Evolutionary conservation across 2,329 filamentous ascomycete species (phyloP), one percentile per base, ranked within the genome.

Genomic region (Diaporthe australafricana): DNA sequence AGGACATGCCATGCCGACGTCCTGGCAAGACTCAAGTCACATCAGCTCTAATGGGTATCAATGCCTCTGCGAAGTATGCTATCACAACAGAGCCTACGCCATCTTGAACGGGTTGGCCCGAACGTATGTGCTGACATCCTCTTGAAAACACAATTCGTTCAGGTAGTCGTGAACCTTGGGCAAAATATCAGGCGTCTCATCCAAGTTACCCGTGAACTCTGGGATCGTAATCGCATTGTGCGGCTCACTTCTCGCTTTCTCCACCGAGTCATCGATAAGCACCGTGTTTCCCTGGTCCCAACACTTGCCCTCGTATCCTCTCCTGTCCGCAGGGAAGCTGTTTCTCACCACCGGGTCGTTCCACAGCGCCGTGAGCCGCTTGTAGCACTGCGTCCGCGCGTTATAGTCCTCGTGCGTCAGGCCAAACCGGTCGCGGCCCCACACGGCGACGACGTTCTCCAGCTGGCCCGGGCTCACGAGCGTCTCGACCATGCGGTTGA

Each of bases 261-360:
- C 87, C 1, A 83, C 77, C 38, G 92, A 94, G 82, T 98, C 96
- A 76, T 99, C 96, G 48, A 98, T 90, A 32, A 99, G 86, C 8
- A 98, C 87, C 0, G 96, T 98, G 81, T 98, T 97, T 65, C 87
- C 87, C 82, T 98, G 95, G 76, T 91, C 88, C 93, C 95, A 98
- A 16, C 80, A 77, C 17, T 78, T 81, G 30, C 82, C 85, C 38
- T 62, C 71, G 48, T 68, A 71, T 22, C 72, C 70, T 25, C 74
- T 68, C 0, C 76, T 80, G 17, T 77, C 79, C 42, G 78, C 79
- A n/a, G 84, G 88, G 80, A 88, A 86, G 42, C 84, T 82, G 9
- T 74, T 78, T 71, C 79, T 80, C 27, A 91, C 80, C 4, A 70
- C 60, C 0, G 81, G 79, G 74, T 90, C 82, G 16, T 77, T 77